Base-by-base conservation (phyloP, 2,329 filamentous ascomycete species). In the Mollisia scopiformis region DNA sequence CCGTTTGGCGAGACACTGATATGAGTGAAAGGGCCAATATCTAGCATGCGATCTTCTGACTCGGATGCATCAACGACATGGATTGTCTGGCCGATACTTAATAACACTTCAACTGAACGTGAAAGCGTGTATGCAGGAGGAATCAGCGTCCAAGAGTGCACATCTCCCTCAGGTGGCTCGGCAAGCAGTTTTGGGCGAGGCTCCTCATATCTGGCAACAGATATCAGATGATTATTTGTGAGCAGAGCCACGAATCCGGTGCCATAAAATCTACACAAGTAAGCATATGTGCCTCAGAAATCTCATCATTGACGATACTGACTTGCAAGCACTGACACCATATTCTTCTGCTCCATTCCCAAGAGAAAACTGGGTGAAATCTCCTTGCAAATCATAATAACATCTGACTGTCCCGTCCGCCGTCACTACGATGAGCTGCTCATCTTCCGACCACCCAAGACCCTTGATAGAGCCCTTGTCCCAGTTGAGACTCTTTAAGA, bases 391-490 rank as follows among this genome's bases (percentile, higher is more conserved):
- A 71, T 95, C 91, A 74, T 93, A 88, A 72, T 93, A 88, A 75
- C 92, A 95, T 62, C 93, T 85, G 46, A 98, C 94, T 1, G 88
- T 94, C 25, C 95, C 95, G 72, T 99, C 94, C 56, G 90, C 86
- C 10, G 93, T 92, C 55, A 98, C 88, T 0, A 97, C 90, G 3
- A 99, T 80, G 50, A 99, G 83, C 73, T 91, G 90, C 80, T 99
- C 95, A 66, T 97, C 92, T 71, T 97, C 94, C 21, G 93, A 97
- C 95, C 95, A 99, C 33, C 95, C 95, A 21, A 99, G 82, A 1
- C 92, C 93, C 75, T 89, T 90, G 72, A 99, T 91, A 2, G 88
- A 81, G 49, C 92, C 92, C 77, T 93, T 92, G 70, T 98, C 94
- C 93, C 94, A 98, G 74, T 90, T 86, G 67, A 97, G 92, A 73